Evolutionary conservation across 2,329 filamentous ascomycete species (phyloP).

Genomic region (Pseudogymnoascus pannorum): DNA sequence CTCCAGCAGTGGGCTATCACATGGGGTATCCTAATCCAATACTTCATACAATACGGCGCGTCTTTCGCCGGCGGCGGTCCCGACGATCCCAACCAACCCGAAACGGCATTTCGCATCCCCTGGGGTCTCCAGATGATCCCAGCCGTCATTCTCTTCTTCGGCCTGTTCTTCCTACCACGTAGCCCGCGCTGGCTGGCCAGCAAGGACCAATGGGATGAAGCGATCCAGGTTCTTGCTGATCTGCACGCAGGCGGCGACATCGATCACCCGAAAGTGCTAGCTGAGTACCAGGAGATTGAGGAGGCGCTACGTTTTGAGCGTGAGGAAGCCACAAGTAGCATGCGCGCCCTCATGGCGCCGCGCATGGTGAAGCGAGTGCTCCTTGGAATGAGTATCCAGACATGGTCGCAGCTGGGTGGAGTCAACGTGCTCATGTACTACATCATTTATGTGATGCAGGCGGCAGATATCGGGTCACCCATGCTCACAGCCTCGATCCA

Average conservation of each 20-base stretch:
- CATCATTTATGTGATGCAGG: constrained; percentile 67
- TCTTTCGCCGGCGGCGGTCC: constrained; percentile 47
- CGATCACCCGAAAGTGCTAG: constrained; percentile 52
- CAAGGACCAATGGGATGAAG: constrained; percentile 61
- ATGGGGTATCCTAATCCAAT: constrained; percentile 61
- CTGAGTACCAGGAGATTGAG: constrained; percentile 61
- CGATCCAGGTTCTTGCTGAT: constrained; percentile 47
- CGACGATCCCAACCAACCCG: constrained; percentile 42
- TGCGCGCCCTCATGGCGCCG: constrained; percentile 63
- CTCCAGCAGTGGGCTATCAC: constrained; percentile 66
- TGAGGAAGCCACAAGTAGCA: constrained; percentile 60
- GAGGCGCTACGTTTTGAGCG: constrained; percentile 68
- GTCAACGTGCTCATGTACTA: constrained; percentile 73
- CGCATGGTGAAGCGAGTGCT: constrained; percentile 64
- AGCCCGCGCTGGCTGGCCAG: constrained; percentile 65
- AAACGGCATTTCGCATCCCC: constrained; percentile 51
- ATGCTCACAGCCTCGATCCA: constrained; percentile 62
- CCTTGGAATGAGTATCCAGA: constrained; percentile 65
- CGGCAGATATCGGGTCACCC: constrained; percentile 46
- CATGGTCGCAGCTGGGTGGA: constrained; percentile 69
- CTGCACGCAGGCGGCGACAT: constrained; percentile 51
- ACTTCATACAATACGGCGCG: constrained; percentile 59
- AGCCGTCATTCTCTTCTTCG: constrained; percentile 44
- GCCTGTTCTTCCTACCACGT: constrained; percentile 54
- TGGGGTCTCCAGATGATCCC: constrained; percentile 56